Conservation (phyloP, 306 rosid genomes). For the apple (Malus domestica) region DNA sequence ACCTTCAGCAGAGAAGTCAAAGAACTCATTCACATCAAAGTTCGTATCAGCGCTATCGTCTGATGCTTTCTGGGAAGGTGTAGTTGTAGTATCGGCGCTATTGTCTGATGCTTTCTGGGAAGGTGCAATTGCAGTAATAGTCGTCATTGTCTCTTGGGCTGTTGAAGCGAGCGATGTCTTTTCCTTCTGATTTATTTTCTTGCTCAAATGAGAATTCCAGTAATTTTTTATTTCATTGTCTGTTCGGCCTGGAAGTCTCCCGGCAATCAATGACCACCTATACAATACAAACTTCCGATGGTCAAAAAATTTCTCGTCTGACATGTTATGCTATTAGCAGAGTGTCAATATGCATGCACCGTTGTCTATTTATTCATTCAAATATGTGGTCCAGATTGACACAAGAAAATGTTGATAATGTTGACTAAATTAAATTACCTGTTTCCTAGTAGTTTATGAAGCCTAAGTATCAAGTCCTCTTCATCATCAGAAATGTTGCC, state of each 20-base stretch:
- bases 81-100: neutral
- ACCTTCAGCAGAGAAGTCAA: constrained; percentile 37
- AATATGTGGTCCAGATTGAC: neutral
- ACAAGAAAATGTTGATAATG: neutral
- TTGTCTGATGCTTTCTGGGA: neutral
- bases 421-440: neutral
- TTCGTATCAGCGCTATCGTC: constrained; percentile 1
- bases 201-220: constrained; percentile 76
- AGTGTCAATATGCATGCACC: neutral
- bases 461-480: constrained; percentile 17
- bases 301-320: neutral
- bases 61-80: neutral
- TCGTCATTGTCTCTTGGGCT: constrained; percentile 7
- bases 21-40: constrained; percentile 47
- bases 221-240: constrained; percentile 66
- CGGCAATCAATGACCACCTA: constrained; percentile 74
- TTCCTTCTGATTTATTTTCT: constrained; percentile 26
- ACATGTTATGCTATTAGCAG: neutral
- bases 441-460: constrained; percentile 14
- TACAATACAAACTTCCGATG: neutral
- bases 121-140: neutral
- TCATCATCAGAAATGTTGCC: constrained; percentile 49
- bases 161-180: constrained; percentile 3
- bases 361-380: neutral
- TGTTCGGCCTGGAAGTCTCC: constrained; percentile 67